phyloP scores from a whole-genome alignment of 2,329 filamentous ascomycete species.

The Chalara sp. region DNA sequence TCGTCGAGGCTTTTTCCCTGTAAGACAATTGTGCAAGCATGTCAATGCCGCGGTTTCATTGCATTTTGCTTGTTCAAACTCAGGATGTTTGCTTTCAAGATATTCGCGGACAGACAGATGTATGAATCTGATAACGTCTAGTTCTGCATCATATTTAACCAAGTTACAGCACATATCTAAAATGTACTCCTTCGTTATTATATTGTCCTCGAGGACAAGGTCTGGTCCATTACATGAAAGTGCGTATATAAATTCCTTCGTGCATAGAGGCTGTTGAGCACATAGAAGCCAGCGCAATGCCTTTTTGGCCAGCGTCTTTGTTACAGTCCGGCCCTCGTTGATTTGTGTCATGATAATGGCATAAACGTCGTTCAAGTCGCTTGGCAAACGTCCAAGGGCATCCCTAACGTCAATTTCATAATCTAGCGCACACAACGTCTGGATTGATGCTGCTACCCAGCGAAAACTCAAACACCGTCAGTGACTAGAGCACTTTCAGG shows the following conservation, averaged over 20 bases:
- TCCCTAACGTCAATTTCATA: not conserved
- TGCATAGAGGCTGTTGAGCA: not conserved
- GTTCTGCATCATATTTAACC: conserved; percentile 1
- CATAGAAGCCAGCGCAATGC: not conserved
- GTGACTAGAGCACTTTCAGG: not conserved
- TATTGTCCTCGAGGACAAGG: too few relatives aligned
- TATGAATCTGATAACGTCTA: conserved; percentile 3
- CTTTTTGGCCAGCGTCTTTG: not conserved
- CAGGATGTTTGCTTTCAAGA: not conserved
- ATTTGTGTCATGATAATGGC: not conserved
- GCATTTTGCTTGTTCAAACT: too few relatives aligned
- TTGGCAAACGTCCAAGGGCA: not conserved
- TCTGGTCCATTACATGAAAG: not conserved
- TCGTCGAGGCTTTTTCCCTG: too few relatives aligned
- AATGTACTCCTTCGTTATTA: not conserved
- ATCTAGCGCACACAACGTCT: conserved; percentile 9
- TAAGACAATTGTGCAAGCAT: too few relatives aligned
- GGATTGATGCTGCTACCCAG: conserved; percentile 7
- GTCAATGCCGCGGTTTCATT: too few relatives aligned
- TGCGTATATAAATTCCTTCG: not conserved
- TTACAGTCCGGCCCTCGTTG: not conserved
- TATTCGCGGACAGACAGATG: conserved; percentile 6
- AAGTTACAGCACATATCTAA: conserved; percentile 6
- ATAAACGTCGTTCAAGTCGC: not conserved
- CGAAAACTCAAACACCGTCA: conserved; percentile 4